Evolutionary conservation across 805 yeast species (phyloP), one percentile per base, ranked within the genome.

Genomic region (Lipomyces sp.): DNA sequence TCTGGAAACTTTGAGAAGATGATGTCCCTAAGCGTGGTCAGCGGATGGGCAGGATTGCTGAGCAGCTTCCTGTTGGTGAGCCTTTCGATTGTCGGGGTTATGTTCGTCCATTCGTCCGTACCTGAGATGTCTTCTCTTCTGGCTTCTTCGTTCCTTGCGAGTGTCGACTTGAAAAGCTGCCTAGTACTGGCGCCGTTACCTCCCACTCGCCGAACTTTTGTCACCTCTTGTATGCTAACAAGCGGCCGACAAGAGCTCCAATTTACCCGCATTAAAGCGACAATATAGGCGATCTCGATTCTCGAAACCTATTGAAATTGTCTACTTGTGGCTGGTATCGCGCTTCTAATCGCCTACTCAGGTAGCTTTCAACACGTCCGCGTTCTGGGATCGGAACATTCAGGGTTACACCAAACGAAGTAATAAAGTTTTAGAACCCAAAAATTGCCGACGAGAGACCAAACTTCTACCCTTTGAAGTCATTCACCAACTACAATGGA

Each of bases 91-190:
- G 89, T 82, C 1, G 87, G 87, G 0, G 97, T 90, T 0, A 90
- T 88, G 74, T 95, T 95, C 1, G 98, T 92, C 90, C 91, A 86
- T 50, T 85, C 88, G 75, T 92, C 96, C 0, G 87, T 42, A 42
- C 7, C n/a, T 42, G 7, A n/a, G 6, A 18, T n/a, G 73, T 86
- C 89, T 0, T 77, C 71, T 63, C 82, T 80, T 0, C 18, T 60
- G 33, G 50, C 37, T 32, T 13, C 29, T 54, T 18, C 35, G 53
- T 50, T 10, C 30, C 13, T 6, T 50, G 33, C 15, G 5, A 30
- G 29, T 53, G 55, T 8, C 34, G 32, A 32, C 7, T 29, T 29
- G 8, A 15, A 11, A 30, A 53, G 34, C 18, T 53, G 55, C 55
- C 34, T 18, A n/a, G 24, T 42, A 18, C 24, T 3, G 3, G 3